A percentile compares a stretch with the other conserved stretches of the same genome.
Conservation (phyloP, 176 grass and related monocot genomes). For the Oropetium thomaeum region DNA sequence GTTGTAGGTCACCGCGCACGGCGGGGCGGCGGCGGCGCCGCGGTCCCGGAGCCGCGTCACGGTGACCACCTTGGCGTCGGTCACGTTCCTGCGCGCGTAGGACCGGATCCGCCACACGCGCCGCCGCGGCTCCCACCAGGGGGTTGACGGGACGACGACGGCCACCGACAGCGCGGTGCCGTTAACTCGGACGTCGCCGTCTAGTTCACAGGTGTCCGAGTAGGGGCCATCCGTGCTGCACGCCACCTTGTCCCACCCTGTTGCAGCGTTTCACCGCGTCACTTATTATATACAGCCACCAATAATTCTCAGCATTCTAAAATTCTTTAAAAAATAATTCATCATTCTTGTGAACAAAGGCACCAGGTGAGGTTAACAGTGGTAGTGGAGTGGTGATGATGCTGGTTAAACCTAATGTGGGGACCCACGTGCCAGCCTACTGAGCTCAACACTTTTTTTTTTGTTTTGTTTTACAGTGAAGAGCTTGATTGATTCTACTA, state of each 20-base stretch:
- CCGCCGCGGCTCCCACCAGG: neutral
- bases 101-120: conserved; percentile 51
- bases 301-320: no score
- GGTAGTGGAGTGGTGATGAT: no score
- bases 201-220: conserved; percentile 67
- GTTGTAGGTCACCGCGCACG: conserved; percentile 49
- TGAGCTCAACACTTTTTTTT: no score
- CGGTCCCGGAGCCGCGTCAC: conserved; percentile 38
- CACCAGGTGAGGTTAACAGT: no score
- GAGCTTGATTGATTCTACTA: no score
- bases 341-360: neutral
- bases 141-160: conserved; percentile 28
- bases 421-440: no score
- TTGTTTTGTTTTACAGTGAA: no score
- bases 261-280: neutral
- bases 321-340: no score
- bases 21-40: neutral
- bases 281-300: no score
- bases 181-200: conserved; percentile 68
- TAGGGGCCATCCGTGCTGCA: conserved; percentile 40
- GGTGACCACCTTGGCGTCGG: conserved; percentile 30
- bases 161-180: conserved; percentile 45
- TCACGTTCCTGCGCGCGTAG: conserved; percentile 55
- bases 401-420: no score
- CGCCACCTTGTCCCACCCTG: conserved; percentile 33